Percentiles rank a stretch among this genome's conserved stretches.
Evolutionary conservation across 2,329 filamentous ascomycete genomes (phyloP).

Genomic region (Colletotrichum sp.): DNA sequence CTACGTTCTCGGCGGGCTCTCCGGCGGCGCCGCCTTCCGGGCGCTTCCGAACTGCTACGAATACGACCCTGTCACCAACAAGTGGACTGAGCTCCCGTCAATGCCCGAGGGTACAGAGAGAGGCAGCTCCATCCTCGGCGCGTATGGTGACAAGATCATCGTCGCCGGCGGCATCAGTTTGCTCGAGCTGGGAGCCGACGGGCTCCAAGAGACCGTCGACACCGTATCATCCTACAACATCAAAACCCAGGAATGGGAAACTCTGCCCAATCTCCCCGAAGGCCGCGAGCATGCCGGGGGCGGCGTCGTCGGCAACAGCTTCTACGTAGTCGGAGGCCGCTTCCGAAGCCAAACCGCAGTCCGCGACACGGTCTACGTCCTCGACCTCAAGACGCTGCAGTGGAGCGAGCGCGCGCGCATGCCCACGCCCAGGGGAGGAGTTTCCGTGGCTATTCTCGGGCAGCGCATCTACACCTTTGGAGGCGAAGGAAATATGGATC

Average conservation of each 20-base stretch:
- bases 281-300: not conserved
- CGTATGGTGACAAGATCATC: not conserved
- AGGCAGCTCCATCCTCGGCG: not conserved
- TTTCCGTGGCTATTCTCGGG: not conserved
- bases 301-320: not conserved
- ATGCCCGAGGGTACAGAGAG: not conserved
- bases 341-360: not conserved
- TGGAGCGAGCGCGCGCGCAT: not conserved
- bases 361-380: not conserved
- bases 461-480: not conserved
- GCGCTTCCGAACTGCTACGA: not conserved
- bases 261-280: not conserved
- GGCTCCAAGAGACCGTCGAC: not conserved
- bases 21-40: not conserved
- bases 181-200: not conserved
- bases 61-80: not conserved
- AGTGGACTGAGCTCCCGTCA: not conserved
- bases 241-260: not conserved
- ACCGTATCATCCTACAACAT: not conserved
- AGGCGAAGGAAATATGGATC: not conserved
- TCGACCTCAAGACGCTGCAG: not conserved
- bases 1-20: not conserved
- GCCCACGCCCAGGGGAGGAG: not conserved
- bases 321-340: not conserved
- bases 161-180: not conserved